These are phyloP conservation scores for Vanderwaltozyma polyspora DNA, from an alignment of 805 yeast species.

Conservation along the genomic window DNA sequence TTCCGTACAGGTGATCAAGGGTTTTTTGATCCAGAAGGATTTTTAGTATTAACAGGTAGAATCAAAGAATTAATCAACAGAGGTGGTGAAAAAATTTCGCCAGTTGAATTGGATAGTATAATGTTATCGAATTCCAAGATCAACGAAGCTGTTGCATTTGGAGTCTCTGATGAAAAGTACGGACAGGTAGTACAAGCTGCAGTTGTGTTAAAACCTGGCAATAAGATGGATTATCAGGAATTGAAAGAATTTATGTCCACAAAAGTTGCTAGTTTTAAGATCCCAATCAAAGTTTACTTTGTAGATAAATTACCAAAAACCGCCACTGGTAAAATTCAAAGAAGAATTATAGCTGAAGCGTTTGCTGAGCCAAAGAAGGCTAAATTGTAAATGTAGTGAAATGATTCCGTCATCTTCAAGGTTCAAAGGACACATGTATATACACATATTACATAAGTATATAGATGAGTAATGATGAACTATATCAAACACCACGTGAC, in stretches of 20 bases:
- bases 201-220: conserved; percentile 40
- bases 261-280: conserved; percentile 45
- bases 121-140: conserved; percentile 52
- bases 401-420: too few species aligned
- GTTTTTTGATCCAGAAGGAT: conserved; percentile 44
- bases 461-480: too few species aligned
- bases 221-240: conserved; percentile 31
- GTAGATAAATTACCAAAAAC: conserved; percentile 59
- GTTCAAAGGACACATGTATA: too few species aligned
- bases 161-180: conserved; percentile 53
- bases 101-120: conserved; percentile 55
- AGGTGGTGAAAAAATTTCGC: conserved; percentile 71
- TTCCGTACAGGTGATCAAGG: conserved; percentile 81
- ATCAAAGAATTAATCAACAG: conserved; percentile 65
- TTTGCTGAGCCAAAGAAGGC: conserved; percentile 27
- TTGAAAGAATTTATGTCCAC: conserved; percentile 34
- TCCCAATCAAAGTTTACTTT: conserved; percentile 48
- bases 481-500: too few species aligned
- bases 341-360: conserved; percentile 50
- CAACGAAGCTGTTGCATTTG: conserved; percentile 60
- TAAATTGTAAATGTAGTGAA: conserved; percentile 6
- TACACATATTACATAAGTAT: too few species aligned
- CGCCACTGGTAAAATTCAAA: conserved; percentile 68
- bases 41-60: conserved; percentile 54
- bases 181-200: conserved; percentile 68